Evolutionary conservation across 148 eudicot genomes (phyloP), one percentile per base, ranked within the genome.

Genomic region (Cornus suecica): DNA sequence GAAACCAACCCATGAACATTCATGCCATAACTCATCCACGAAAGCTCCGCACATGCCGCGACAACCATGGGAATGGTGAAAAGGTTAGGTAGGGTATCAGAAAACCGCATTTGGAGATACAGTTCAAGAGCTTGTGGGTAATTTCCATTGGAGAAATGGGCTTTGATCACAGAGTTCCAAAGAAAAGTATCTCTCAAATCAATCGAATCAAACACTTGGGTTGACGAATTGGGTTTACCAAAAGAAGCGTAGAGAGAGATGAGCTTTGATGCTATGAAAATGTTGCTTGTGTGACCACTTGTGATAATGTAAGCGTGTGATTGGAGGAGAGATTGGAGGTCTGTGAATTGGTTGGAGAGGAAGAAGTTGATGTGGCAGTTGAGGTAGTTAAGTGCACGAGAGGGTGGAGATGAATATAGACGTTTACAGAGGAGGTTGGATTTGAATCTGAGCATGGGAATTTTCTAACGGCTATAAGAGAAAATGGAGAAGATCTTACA

Each of bases 41-140:
- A 65, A 15, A 88, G 65, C 81, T 92, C 91, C 32, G 88, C 92
- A 76, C 88, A 90, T 34, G 89, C 86, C 7, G 86, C 79, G 61
- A 83, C 84, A 75, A 87, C 82, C 88, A 92, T 90, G 14, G 97
- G 97, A 52, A 88, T 16, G 6, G 92, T 90, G 72, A 92, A 92
- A 77, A 71, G 41, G 71, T 84, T 81, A 72, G 87, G 91, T 68
- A 65, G 69, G 78, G 15, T 67, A 61, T 77, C 70, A 1, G 76
- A 80, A 71, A 65, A 69, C 30, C 86, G 80, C 97, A 92, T 92
- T 25, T 65, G 75, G 75, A 65, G 30, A 74, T 82, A 90, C 68
- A 85, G 81, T 2, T 81, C 76, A 52, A 90, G 14, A 26, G 91
- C 78, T 54, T 84, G 68, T 23, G 45, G 51, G 70, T 83, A 86